Conservation (phyloP, 2,329 filamentous ascomycete genomes). For the Tolypocladium pustulatum region DNA sequence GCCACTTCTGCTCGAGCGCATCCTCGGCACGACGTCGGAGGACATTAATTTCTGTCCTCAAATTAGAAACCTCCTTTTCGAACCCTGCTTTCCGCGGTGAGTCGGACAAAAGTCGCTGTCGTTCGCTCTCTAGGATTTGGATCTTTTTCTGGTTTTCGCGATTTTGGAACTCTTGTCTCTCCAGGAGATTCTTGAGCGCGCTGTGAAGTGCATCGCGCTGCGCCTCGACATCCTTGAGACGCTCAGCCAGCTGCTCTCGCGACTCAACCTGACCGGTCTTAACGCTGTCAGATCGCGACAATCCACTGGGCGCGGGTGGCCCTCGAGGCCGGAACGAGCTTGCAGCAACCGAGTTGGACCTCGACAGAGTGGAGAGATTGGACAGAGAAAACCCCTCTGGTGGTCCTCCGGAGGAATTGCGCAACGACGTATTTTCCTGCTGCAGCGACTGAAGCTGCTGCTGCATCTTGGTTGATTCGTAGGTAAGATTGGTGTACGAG, state of each 20-base stretch:
- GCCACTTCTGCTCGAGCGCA: constrained; percentile 90
- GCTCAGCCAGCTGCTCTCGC: constrained; percentile 62
- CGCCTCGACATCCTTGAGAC: constrained; percentile 83
- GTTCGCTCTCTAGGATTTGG: constrained; percentile 63
- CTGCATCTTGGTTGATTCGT: constrained; percentile 75
- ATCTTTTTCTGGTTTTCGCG: constrained; percentile 77
- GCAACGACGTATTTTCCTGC: constrained; percentile 52
- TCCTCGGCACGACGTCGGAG: constrained; percentile 84
- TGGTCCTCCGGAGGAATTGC: constrained; percentile 21
- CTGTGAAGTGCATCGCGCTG: constrained; percentile 88
- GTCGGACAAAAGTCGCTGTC: constrained; percentile 58
- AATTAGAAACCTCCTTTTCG: constrained; percentile 66
- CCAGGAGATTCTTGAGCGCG: constrained; percentile 74
- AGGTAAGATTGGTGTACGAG: constrained; percentile 62
- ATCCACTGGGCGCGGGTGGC: constrained; percentile 23
- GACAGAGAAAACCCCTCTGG: constrained; percentile 28
- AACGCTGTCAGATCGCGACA: constrained; percentile 51
- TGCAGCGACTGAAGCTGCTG: constrained; percentile 70
- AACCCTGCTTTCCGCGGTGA: constrained; percentile 70
- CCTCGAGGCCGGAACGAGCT: constrained; percentile 30
- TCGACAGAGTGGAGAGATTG: constrained; percentile 42
- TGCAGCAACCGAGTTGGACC: constrained; percentile 59
- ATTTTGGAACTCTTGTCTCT: constrained; percentile 76
- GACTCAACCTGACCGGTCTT: constrained; percentile 43
- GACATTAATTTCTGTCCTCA: constrained; percentile 76